A percentile compares a stretch with the other conserved stretches of the same genome.
Evolutionary conservation across 257 asterid species (phyloP).

Genomic region (Petrea volubilis): DNA sequence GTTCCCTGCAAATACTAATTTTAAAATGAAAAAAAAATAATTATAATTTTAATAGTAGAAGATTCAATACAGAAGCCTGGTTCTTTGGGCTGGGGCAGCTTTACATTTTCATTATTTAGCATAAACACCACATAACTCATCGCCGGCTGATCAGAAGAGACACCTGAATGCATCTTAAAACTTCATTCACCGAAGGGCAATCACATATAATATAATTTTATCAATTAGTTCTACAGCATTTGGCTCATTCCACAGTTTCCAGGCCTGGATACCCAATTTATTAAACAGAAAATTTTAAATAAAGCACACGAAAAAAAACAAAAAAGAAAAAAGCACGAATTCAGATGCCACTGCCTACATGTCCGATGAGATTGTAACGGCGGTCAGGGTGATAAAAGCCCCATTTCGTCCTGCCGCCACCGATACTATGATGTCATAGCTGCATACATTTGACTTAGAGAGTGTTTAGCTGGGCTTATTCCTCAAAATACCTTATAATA

Average conservation of each 20-base stretch:
- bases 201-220: constrained; percentile 14
- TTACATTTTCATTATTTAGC: constrained; percentile 39
- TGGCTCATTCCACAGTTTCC: constrained; percentile 49
- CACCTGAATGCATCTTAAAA: constrained; percentile 44
- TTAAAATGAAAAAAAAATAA: too few species aligned
- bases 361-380: constrained; percentile 43
- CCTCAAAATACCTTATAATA: too few species aligned
- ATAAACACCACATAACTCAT: constrained; percentile 46
- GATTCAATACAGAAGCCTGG: constrained; percentile 35
- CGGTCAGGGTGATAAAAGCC: constrained; percentile 40
- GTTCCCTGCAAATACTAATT: too few species aligned
- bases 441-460: constrained; percentile 63
- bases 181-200: constrained; percentile 20
- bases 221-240: constrained; percentile 37
- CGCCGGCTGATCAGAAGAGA: constrained; percentile 48
- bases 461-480: too few species aligned
- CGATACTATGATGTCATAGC: constrained; percentile 45
- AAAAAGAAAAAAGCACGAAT: neutral
- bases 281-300: neutral
- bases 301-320: too few species aligned
- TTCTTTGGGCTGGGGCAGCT: constrained; percentile 44
- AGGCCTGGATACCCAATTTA: constrained; percentile 27
- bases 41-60: constrained; percentile 23
- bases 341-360: constrained; percentile 29
- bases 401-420: constrained; percentile 47